These are phyloP conservation scores for Fusarium incarnatum DNA, from an alignment of 2,329 filamentous ascomycete species.

Conservation along the genomic window DNA sequence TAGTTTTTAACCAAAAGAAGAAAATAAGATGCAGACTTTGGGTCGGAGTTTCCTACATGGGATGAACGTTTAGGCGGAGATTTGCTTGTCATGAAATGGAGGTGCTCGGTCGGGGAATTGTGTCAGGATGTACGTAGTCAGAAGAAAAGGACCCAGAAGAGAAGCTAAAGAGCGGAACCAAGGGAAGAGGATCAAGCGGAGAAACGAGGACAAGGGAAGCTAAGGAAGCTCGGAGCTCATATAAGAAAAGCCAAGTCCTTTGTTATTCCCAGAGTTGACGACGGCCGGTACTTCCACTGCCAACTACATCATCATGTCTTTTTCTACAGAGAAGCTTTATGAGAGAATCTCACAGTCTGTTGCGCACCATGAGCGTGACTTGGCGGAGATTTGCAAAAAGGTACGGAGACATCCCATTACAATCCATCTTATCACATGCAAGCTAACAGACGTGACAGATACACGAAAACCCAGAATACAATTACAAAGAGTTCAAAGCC, in stretches of 20 bases:
- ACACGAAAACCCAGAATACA: conserved; percentile 28
- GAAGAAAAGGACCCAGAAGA: neutral
- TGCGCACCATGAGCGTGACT: conserved; percentile 18
- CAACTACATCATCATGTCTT: conserved; percentile 5
- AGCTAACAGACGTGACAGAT: neutral
- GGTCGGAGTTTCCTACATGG: neutral
- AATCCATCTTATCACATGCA: neutral
- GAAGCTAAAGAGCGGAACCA: neutral
- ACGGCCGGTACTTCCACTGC: neutral
- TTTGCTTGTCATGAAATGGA: neutral
- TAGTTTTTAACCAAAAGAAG: neutral
- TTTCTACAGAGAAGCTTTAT: conserved; percentile 2
- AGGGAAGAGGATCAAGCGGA: neutral
- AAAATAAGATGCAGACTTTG: neutral
- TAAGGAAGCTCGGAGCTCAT: neutral
- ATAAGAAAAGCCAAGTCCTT: conserved; percentile 14
- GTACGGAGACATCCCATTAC: neutral
- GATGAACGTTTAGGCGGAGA: neutral
- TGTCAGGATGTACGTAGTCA: neutral
- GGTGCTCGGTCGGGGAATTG: neutral
- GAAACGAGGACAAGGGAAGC: neutral
- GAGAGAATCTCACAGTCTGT: conserved; percentile 27
- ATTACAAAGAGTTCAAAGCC: conserved; percentile 27
- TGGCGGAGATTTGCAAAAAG: conserved; percentile 32
- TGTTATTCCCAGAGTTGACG: neutral